phyloP scores from a whole-genome alignment of 192 early-diverging fungal species.

The Backusella liffmaniae region DNA sequence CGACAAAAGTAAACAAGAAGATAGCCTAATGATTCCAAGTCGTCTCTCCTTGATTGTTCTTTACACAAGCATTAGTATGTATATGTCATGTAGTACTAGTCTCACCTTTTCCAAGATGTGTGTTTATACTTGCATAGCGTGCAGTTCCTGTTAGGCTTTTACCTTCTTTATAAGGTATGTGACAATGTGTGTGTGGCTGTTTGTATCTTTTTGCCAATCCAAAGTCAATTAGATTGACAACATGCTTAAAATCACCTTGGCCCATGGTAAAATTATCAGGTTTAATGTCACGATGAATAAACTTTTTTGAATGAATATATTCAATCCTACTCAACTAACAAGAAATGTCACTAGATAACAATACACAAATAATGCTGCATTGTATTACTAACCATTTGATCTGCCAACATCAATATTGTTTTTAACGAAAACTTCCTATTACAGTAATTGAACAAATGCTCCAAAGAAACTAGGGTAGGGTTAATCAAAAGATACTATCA shows the following conservation, averaged over 20 bases:
- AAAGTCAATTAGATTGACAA: slow-evolving; percentile 89
- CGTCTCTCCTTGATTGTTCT: slow-evolving; percentile 91
- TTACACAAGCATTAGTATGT: slow-evolving; percentile 19
- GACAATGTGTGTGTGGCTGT: slow-evolving; percentile 76
- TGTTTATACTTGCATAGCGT: slow-evolving; percentile 88
- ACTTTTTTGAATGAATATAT: slow-evolving; percentile 76
- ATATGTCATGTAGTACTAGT: not conserved
- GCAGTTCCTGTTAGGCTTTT: slow-evolving; percentile 92
- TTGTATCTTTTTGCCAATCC: slow-evolving; percentile 87
- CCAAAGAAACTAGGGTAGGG: slow-evolving; percentile 56
- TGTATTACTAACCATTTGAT: slow-evolving; percentile 65
- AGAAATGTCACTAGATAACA: not conserved
- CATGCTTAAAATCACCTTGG: slow-evolving; percentile 73
- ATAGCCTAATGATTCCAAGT: slow-evolving; percentile 88
- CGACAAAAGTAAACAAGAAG: slow-evolving; percentile 93
- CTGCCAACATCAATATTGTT: slow-evolving; percentile 82
- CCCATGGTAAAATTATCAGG: slow-evolving; percentile 94
- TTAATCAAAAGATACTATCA: not conserved
- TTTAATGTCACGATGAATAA: slow-evolving; percentile 91
- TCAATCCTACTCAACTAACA: slow-evolving; percentile 61
- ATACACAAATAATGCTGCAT: not conserved
- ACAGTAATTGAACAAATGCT: slow-evolving; percentile 91
- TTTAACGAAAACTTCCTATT: slow-evolving; percentile 85
- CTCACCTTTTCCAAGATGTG: slow-evolving; percentile 71
- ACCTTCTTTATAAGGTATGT: slow-evolving; percentile 89